A percentile compares a stretch with the other conserved stretches of the same genome.
Conservation (phyloP, 2,329 filamentous ascomycete genomes). For the Exophiala alcalophila region DNA sequence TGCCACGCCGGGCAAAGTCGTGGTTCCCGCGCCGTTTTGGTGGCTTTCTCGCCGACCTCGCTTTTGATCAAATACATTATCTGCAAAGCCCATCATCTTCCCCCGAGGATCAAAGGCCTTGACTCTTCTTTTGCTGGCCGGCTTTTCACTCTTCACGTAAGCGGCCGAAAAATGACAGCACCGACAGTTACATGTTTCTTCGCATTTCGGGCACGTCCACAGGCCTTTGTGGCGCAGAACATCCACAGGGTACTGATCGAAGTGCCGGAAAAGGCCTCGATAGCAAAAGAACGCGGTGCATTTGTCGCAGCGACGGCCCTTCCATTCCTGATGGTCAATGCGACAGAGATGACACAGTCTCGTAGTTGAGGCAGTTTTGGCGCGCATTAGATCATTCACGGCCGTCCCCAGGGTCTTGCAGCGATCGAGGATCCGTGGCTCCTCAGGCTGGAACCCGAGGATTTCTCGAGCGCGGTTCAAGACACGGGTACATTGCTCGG, state of each 20-base stretch:
- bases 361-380: constrained; percentile 28
- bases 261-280: constrained; percentile 38
- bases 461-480: constrained; percentile 31
- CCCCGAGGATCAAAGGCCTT: constrained; percentile 36
- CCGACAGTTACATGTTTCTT: constrained; percentile 37
- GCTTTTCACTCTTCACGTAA: constrained; percentile 37
- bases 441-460: constrained; percentile 31
- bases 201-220: constrained; percentile 38
- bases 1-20: constrained; percentile 10
- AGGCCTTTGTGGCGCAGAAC: constrained; percentile 33
- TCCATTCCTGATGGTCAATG: constrained; percentile 38
- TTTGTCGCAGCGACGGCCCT: constrained; percentile 35
- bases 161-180: constrained; percentile 38
- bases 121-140: constrained; percentile 34
- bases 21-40: constrained; percentile 3
- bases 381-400: constrained; percentile 34
- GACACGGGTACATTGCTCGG: constrained; percentile 32
- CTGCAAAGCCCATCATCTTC: constrained; percentile 37
- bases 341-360: constrained; percentile 38
- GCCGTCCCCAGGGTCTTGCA: constrained; percentile 33
- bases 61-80: constrained; percentile 40
- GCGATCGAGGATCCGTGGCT: constrained; percentile 29
- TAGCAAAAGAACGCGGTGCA: constrained; percentile 40
- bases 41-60: constrained; percentile 29
- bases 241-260: constrained; percentile 35